These are phyloP conservation scores for Leishmania martiniquensis DNA, from an alignment of 208 protist species.

Conservation along the genomic window DNA sequence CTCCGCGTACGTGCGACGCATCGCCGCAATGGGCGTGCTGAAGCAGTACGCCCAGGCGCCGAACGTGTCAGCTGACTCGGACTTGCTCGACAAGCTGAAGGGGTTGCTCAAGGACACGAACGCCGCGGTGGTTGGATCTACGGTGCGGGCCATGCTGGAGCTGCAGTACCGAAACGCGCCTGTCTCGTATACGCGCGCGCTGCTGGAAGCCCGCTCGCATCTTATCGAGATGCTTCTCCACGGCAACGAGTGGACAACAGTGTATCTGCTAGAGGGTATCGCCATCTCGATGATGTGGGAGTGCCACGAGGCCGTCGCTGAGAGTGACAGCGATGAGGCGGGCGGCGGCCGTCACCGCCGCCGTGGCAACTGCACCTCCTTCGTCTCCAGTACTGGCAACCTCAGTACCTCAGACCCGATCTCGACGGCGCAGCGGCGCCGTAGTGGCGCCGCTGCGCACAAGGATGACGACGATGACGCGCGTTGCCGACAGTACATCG, in stretches of 20 bases:
- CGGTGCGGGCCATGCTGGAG: slow-evolving; percentile 93
- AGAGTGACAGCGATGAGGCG: slow-evolving; percentile 5
- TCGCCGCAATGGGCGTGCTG: slow-evolving; percentile 96
- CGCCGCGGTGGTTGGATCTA: slow-evolving; percentile 97
- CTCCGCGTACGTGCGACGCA: slow-evolving; percentile 99
- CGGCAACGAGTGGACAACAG: slow-evolving; percentile 97
- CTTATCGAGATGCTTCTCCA: slow-evolving; percentile 92
- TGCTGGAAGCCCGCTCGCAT: slow-evolving; percentile 82
- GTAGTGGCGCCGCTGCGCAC: slow-evolving; percentile 2
- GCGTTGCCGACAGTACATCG: slow-evolving; percentile 15
- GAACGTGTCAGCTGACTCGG: slow-evolving; percentile 85
- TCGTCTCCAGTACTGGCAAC: background rate
- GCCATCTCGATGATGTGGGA: slow-evolving; percentile 47
- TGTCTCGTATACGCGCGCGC: slow-evolving; percentile 19
- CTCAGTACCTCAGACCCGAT: background rate
- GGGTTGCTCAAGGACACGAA: slow-evolving; percentile 97
- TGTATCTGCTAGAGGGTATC: slow-evolving; percentile 97
- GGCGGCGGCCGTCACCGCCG: background rate
- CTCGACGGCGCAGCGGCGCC: background rate
- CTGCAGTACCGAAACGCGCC: slow-evolving; percentile 46
- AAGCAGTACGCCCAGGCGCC: slow-evolving; percentile 98
- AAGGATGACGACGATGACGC: slow-evolving; percentile 8
- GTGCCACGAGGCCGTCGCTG: slow-evolving; percentile 24
- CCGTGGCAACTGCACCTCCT: background rate
- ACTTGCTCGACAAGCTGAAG: slow-evolving; percentile 88